phyloP scores from a whole-genome alignment of 805 yeast species.

The Diddensiella transvaalensis region DNA sequence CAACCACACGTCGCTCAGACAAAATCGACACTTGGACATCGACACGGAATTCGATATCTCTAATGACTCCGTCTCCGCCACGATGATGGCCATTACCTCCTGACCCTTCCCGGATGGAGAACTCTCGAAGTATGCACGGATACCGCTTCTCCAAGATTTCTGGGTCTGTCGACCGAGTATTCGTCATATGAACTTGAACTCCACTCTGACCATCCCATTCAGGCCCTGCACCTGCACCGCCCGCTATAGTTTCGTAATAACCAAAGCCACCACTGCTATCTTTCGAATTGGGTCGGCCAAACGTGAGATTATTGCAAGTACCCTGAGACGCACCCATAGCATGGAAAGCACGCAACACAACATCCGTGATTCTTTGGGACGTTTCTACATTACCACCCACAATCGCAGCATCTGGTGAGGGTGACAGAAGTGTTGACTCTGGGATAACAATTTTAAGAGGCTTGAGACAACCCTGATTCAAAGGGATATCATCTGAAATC shows the following conservation, averaged over 20 bases:
- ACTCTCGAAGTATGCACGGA: slow-evolving; percentile 74
- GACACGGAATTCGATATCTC: slow-evolving; percentile 77
- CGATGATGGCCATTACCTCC: slow-evolving; percentile 72
- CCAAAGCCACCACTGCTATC: slow-evolving; percentile 62
- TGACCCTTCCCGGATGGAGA: slow-evolving; percentile 63
- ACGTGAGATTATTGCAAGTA: slow-evolving; percentile 89
- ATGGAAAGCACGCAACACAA: slow-evolving; percentile 76
- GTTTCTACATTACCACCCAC: slow-evolving; percentile 96
- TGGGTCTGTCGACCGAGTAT: slow-evolving; percentile 87
- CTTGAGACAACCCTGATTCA: slow-evolving; percentile 86
- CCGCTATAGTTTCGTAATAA: slow-evolving; percentile 91
- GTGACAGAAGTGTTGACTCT: slow-evolving; percentile 60
- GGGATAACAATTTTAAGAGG: slow-evolving; percentile 73
- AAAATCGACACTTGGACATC: slow-evolving; percentile 74
- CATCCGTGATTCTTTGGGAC: slow-evolving; percentile 89
- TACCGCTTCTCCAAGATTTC: slow-evolving; percentile 86
- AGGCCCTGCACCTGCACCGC: slow-evolving; percentile 91
- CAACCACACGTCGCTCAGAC: slow-evolving; percentile 78
- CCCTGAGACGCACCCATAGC: slow-evolving; percentile 97
- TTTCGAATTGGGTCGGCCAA: slow-evolving; percentile 62
- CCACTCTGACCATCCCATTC: slow-evolving; percentile 84
- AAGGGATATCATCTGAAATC: slow-evolving; percentile 82
- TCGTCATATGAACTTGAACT: slow-evolving; percentile 93
- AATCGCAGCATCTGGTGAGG: slow-evolving; percentile 83
- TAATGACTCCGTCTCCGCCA: slow-evolving; percentile 85